A percentile compares a stretch with the other conserved stretches of the same genome.
Evolutionary conservation across 768 basidiomycete genomes (phyloP).

Genomic region (Pisolithus microcarpus): DNA sequence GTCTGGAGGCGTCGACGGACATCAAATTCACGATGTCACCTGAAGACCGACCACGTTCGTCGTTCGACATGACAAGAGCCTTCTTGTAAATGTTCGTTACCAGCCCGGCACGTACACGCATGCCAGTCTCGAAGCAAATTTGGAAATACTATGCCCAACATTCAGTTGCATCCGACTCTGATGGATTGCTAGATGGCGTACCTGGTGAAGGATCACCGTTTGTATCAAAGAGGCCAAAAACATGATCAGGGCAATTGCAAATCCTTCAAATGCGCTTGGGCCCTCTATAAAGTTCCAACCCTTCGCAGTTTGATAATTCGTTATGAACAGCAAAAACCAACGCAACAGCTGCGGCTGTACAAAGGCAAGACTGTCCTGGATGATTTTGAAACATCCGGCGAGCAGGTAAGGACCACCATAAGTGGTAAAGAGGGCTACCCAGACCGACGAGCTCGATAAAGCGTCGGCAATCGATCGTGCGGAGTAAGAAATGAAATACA

Average conservation of each 20-base stretch:
- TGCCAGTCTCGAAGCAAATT: constrained; percentile 73
- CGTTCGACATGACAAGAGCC: constrained; percentile 77
- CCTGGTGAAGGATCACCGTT: constrained; percentile 76
- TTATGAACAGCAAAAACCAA: constrained; percentile 73
- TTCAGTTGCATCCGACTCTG: neutral
- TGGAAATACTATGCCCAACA: constrained; percentile 67
- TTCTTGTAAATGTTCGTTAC: constrained; percentile 83
- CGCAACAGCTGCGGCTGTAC: constrained; percentile 83
- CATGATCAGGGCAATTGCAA: constrained; percentile 71
- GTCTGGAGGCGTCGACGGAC: constrained; percentile 74
- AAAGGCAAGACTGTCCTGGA: constrained; percentile 77
- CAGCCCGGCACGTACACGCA: constrained; percentile 90
- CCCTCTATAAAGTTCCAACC: constrained; percentile 16
- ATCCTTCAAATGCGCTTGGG: constrained; percentile 54
- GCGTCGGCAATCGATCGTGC: neutral
- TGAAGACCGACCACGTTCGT: constrained; percentile 71
- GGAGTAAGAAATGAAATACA: constrained; percentile 16
- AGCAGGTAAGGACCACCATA: constrained; percentile 72
- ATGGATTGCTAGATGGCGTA: constrained; percentile 20
- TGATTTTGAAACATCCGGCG: constrained; percentile 61
- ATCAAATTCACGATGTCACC: constrained; percentile 95
- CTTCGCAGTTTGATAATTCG: constrained; percentile 56
- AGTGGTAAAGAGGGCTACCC: constrained; percentile 65
- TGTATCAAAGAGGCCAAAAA: constrained; percentile 74
- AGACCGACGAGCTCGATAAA: constrained; percentile 49